phyloP scores from a whole-genome alignment of 371 early-diverging fungal species.

The Mortierella sp. region DNA sequence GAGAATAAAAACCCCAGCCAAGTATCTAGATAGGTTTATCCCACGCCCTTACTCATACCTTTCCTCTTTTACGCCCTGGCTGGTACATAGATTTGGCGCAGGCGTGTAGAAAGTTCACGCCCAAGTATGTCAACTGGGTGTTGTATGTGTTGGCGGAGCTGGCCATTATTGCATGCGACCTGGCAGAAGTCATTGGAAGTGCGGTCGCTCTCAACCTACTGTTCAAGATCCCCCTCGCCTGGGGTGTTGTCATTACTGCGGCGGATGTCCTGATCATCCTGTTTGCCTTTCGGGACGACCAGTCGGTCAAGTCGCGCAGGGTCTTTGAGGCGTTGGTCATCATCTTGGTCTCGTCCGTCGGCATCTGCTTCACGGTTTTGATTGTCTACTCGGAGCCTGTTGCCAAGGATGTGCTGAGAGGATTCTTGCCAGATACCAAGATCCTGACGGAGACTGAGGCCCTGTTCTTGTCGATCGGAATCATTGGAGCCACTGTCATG shows the following conservation, averaged over 20 bases:
- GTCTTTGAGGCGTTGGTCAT: slow-evolving; percentile 79
- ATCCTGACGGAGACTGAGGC: slow-evolving; percentile 73
- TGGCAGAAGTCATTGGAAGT: slow-evolving; percentile 90
- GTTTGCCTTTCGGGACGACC: slow-evolving; percentile 71
- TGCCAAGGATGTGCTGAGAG: slow-evolving; percentile 73
- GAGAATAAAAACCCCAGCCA: slow-evolving; percentile 13
- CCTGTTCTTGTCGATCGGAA: slow-evolving; percentile 84
- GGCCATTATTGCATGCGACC: slow-evolving; percentile 83
- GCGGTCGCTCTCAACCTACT: slow-evolving; percentile 87
- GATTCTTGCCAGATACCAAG: slow-evolving; percentile 75
- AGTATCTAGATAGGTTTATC: slow-evolving; percentile 3
- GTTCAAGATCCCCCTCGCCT: slow-evolving; percentile 77
- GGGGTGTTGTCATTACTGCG: slow-evolving; percentile 86
- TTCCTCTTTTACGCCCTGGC: neutral
- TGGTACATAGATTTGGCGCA: slow-evolving; percentile 74
- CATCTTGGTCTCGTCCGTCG: slow-evolving; percentile 77
- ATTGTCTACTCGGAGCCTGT: slow-evolving; percentile 72
- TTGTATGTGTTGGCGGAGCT: slow-evolving; percentile 81
- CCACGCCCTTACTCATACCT: slow-evolving; percentile 1
- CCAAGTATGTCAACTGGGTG: slow-evolving; percentile 67
- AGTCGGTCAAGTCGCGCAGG: slow-evolving; percentile 65
- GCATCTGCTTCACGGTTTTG: slow-evolving; percentile 75
- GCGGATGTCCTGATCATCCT: slow-evolving; percentile 84
- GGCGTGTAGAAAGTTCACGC: slow-evolving; percentile 72
- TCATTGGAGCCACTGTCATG: slow-evolving; percentile 87